Conservation (phyloP, 2,329 filamentous ascomycete genomes). For the Fusarium armeniacum region DNA sequence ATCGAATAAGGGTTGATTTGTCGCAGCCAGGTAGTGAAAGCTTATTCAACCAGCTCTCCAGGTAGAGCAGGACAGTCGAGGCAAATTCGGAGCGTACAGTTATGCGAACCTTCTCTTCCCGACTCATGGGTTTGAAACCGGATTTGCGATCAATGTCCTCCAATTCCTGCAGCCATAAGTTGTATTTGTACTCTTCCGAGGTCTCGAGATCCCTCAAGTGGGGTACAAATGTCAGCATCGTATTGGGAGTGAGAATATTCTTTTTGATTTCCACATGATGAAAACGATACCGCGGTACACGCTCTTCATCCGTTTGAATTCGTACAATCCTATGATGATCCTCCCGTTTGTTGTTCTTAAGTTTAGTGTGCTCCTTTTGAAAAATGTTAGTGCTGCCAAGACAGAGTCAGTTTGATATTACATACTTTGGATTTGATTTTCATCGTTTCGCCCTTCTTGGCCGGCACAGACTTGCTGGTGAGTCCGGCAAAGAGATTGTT, state of each 20-base stretch:
- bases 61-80: constrained; percentile 65
- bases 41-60: constrained; percentile 66
- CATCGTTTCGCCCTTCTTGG: constrained; percentile 59
- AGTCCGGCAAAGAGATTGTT: constrained; percentile 65
- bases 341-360: constrained; percentile 62
- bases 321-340: constrained; percentile 59
- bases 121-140: constrained; percentile 68
- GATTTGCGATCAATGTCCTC: constrained; percentile 70
- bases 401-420: background rate
- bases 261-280: constrained; percentile 72
- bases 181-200: constrained; percentile 69
- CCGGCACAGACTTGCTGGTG: constrained; percentile 54
- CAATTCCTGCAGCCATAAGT: constrained; percentile 69
- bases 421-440: constrained; percentile 66
- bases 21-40: constrained; percentile 66
- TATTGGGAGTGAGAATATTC: constrained; percentile 72
- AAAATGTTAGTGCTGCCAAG: constrained; percentile 33
- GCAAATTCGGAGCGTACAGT: constrained; percentile 67
- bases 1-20: constrained; percentile 66
- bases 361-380: constrained; percentile 59
- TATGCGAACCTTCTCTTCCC: constrained; percentile 64
- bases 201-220: constrained; percentile 70
- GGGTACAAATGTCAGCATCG: constrained; percentile 71
- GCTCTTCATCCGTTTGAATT: constrained; percentile 64
- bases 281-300: constrained; percentile 71